A percentile compares a stretch with the other conserved stretches of the same genome.
These are phyloP conservation scores for Isabelozyma rhagii DNA, from an alignment of 805 yeast genomes.

Conservation along the genomic window DNA sequence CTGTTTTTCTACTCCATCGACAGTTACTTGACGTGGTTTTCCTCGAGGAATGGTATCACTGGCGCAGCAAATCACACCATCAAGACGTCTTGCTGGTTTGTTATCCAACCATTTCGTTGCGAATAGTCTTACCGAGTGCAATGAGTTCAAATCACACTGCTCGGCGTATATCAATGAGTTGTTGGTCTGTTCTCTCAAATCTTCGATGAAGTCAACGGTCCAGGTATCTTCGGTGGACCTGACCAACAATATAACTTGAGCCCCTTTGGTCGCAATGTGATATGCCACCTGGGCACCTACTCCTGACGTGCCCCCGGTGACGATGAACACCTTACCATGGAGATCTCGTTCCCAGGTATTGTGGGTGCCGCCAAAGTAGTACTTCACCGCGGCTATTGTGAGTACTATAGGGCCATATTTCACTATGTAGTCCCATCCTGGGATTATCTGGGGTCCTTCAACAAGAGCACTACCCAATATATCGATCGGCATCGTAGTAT, in stretches of 20 bases:
- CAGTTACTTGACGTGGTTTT: constrained; percentile 57
- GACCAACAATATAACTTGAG: constrained; percentile 76
- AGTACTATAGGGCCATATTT: constrained; percentile 55
- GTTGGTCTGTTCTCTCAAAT: constrained; percentile 63
- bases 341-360: constrained; percentile 92
- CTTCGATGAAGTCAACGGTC: constrained; percentile 77
- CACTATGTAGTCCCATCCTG: constrained; percentile 65
- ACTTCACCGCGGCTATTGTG: constrained; percentile 51
- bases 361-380: constrained; percentile 71
- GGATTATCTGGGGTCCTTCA: constrained; percentile 75
- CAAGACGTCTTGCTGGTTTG: constrained; percentile 84
- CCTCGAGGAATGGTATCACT: constrained; percentile 77
- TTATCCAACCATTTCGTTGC: constrained; percentile 95
- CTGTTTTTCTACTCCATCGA: constrained; percentile 85
- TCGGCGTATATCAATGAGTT: constrained; percentile 88
- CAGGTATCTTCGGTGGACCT: constrained; percentile 64
- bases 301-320: constrained; percentile 95
- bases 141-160: constrained; percentile 72
- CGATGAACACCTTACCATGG: constrained; percentile 81
- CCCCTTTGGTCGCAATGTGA: constrained; percentile 78
- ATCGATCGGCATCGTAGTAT: constrained; percentile 71
- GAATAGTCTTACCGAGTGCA: constrained; percentile 77
- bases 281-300: constrained; percentile 73
- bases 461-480: constrained; percentile 63
- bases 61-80: constrained; percentile 86